These are phyloP conservation scores for Piper betle DNA, from an alignment of 164 flowering plant species.

Conservation along the genomic window DNA sequence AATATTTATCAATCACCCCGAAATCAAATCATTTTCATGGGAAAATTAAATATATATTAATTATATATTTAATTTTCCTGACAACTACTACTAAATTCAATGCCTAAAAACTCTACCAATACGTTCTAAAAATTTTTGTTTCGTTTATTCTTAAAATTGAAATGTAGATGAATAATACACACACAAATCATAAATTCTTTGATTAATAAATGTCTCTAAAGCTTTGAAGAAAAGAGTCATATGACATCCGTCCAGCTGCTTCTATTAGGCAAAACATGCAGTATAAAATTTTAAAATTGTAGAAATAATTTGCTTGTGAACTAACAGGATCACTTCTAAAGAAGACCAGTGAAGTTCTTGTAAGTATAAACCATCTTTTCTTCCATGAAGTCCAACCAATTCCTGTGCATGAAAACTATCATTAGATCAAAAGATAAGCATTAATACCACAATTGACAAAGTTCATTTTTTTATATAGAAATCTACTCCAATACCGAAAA, in stretches of 20 bases:
- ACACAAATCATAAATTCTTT: not conserved
- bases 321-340: slow-evolving; percentile 97
- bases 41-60: too few relatives aligned
- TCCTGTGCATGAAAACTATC: slow-evolving; percentile 25
- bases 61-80: too few relatives aligned
- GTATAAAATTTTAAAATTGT: not conserved
- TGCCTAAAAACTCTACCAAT: not conserved
- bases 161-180: not conserved
- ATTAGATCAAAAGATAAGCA: not conserved
- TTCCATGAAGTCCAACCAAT: slow-evolving; percentile 99
- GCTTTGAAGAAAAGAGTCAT: not conserved
- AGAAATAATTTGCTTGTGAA: not conserved
- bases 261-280: not conserved
- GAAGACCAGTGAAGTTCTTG: slow-evolving; percentile 84
- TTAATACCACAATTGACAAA: not conserved
- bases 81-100: not conserved
- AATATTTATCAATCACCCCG: too few relatives aligned
- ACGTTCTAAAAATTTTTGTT: not conserved
- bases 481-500: not conserved
- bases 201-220: not conserved
- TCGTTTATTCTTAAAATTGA: not conserved
- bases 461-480: not conserved
- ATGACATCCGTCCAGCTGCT: not conserved
- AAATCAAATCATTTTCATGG: too few relatives aligned
- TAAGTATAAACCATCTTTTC: slow-evolving; percentile 93